Conservation (phyloP, 768 basidiomycete species). For the Symmetrospora coprosmae region DNA sequence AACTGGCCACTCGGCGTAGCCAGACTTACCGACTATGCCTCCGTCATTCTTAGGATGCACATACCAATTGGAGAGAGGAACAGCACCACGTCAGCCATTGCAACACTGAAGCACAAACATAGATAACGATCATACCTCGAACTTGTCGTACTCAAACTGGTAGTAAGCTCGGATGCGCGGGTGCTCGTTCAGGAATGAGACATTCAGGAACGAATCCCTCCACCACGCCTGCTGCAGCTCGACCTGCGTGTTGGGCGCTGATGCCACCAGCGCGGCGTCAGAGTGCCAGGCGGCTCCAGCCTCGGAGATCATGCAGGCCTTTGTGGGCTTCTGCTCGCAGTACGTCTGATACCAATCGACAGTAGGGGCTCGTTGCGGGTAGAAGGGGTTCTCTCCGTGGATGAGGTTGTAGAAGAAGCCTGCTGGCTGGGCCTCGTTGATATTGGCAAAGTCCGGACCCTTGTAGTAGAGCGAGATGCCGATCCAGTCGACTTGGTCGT, state of each 20-base stretch:
- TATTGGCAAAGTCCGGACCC: slow-evolving; percentile 24
- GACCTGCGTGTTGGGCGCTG: neutral
- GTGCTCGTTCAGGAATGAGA: neutral
- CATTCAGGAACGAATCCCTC: slow-evolving; percentile 16
- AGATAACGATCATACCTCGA: no score
- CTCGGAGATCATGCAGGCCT: slow-evolving; percentile 24
- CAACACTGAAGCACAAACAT: neutral
- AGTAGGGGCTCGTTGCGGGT: neutral
- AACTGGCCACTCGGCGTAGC: no score
- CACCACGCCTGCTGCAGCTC: slow-evolving; percentile 24
- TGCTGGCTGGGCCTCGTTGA: slow-evolving; percentile 12
- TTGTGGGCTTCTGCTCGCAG: slow-evolving; percentile 26
- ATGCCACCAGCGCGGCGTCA: slow-evolving; percentile 5
- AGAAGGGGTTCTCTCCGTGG: slow-evolving; percentile 20
- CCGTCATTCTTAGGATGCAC: slow-evolving; percentile 22
- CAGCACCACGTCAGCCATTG: neutral
- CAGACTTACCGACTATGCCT: neutral
- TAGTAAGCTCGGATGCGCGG: neutral
- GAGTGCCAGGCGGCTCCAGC: slow-evolving; percentile 23
- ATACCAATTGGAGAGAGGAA: no score
- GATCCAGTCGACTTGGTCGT: slow-evolving; percentile 34
- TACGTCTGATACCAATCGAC: slow-evolving; percentile 28
- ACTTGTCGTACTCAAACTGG: slow-evolving; percentile 7
- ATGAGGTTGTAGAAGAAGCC: slow-evolving; percentile 22
- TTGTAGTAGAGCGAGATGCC: slow-evolving; percentile 33